Evolutionary conservation across 768 basidiomycete species (phyloP).

Genomic region (Suillus decipiens): DNA sequence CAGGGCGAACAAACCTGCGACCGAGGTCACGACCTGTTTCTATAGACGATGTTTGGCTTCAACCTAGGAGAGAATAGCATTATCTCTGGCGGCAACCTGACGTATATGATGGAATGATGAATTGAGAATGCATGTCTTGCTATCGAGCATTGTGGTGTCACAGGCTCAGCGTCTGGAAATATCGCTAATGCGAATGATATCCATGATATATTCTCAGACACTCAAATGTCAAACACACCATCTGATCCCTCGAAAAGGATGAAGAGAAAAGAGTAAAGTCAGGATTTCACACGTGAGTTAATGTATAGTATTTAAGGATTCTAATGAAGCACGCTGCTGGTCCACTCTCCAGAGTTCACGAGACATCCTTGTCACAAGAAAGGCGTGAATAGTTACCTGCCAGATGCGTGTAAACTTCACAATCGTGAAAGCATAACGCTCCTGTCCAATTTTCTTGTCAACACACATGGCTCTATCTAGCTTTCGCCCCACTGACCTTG

Average conservation of each 20-base stretch:
- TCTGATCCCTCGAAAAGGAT: not conserved
- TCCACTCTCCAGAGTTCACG: slow-evolving; percentile 1
- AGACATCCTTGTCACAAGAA: slow-evolving; percentile 5
- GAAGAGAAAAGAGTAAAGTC: not conserved
- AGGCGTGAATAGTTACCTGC: slow-evolving; percentile 4
- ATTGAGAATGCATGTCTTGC: too few species aligned
- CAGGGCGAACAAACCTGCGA: not conserved
- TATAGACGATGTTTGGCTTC: not conserved
- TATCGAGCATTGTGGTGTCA: not conserved
- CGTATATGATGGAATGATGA: not conserved
- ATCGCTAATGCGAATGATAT: not conserved
- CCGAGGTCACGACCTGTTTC: not conserved
- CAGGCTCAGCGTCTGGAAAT: not conserved
- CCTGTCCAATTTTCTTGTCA: not conserved
- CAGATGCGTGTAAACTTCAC: slow-evolving; percentile 5
- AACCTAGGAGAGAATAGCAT: not conserved
- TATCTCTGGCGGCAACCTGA: not conserved
- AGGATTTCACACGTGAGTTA: not conserved
- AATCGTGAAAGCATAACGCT: slow-evolving; percentile 1
- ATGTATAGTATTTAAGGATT: not conserved
- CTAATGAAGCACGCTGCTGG: not conserved
- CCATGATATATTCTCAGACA: not conserved
- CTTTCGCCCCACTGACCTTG: not conserved
- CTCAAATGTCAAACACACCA: not conserved
- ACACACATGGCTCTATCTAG: not conserved